Evolutionary conservation across 2,329 filamentous ascomycete genomes (phyloP), one percentile per base, ranked within the genome.

Genomic region (Stagonosporopsis chrysanthemi): DNA sequence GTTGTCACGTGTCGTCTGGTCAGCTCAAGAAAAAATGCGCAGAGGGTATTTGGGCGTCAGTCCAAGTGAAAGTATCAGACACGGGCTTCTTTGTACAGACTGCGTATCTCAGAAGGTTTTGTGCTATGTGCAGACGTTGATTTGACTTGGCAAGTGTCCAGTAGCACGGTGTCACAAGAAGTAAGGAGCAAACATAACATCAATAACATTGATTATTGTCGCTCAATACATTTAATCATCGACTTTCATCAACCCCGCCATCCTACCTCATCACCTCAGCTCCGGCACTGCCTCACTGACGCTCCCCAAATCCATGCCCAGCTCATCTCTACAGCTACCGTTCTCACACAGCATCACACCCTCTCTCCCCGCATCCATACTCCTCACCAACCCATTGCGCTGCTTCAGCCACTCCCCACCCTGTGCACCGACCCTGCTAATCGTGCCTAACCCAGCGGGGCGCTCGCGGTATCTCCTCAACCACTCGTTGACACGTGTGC

Each of bases 351-450:
- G 66, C 70, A 77, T 71, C 0, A 77, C 72, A 1, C 71, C 67
- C 50, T 75, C 71, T 40, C 61, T 71, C 2, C 68, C 71, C 29
- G 69, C 74, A 58, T 81, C 71, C 60, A 84, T 68, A 29, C 70
- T 75, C 58, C 67, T 74, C n/a, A 84, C 68, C 42, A 83, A 62
- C 40, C 61, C 50, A 68, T 86, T 86, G 50, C 83, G 77, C 50
- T 76, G 69, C 61, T 77, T 78, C 58, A 87, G 58, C 84, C 84
- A 87, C 14, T 72, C 68, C 11, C 77, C 75, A 29, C 59, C 49
- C 1, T 60, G 65, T 2, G 58, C 61, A 0, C 69, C 74, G 7
- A 83, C 58, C 23, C 78, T 66, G 55, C 78, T 72, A 2, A 77
- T 52, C 0, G 67, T 70, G 6, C 70, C 65, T 35, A 76, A 50